These are phyloP conservation scores for Thalassiosira profunda DNA, from an alignment of 108 stramenopile species.

Conservation along the genomic window DNA sequence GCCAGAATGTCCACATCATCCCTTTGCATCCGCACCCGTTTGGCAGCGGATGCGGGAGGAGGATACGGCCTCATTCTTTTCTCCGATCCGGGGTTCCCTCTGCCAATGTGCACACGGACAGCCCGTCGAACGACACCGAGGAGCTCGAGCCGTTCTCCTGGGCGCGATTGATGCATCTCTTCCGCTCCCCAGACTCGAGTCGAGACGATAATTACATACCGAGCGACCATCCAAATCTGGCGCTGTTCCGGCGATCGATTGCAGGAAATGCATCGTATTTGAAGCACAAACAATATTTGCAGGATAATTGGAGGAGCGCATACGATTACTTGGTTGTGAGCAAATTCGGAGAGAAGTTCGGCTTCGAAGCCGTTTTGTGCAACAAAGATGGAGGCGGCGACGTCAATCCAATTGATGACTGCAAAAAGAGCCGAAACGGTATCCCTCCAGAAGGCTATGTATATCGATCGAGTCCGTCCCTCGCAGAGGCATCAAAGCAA, in stretches of 20 bases:
- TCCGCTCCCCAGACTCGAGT: conserved; percentile 18
- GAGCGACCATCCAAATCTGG: conserved; percentile 43
- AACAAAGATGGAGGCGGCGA: conserved; percentile 1
- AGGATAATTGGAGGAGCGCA: conserved; percentile 28
- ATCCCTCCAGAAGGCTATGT: conserved; percentile 13
- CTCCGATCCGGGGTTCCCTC: too few relatives aligned
- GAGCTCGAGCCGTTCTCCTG: conserved; percentile 32
- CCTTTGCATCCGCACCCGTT: too few relatives aligned
- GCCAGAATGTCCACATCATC: too few relatives aligned
- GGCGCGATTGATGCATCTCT: conserved; percentile 23
- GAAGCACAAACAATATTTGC: conserved; percentile 26
- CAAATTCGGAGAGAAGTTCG: conserved; percentile 42
- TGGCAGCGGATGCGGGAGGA: too few relatives aligned
- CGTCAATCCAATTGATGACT: not conserved
- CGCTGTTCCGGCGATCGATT: conserved; percentile 26
- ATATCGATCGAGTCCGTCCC: conserved; percentile 35
- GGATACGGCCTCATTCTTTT: too few relatives aligned
- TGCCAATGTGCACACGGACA: too few relatives aligned
- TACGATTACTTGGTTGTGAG: conserved; percentile 43
- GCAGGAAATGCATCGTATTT: conserved; percentile 19
- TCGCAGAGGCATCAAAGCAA: conserved; percentile 27
- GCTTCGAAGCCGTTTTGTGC: conserved; percentile 26
- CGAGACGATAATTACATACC: conserved; percentile 17
- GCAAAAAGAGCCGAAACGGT: not conserved
- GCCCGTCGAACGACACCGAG: too few relatives aligned